These are phyloP conservation scores for Thelephora aurantiotincta DNA, from an alignment of 768 basidiomycete species.

Conservation along the genomic window DNA sequence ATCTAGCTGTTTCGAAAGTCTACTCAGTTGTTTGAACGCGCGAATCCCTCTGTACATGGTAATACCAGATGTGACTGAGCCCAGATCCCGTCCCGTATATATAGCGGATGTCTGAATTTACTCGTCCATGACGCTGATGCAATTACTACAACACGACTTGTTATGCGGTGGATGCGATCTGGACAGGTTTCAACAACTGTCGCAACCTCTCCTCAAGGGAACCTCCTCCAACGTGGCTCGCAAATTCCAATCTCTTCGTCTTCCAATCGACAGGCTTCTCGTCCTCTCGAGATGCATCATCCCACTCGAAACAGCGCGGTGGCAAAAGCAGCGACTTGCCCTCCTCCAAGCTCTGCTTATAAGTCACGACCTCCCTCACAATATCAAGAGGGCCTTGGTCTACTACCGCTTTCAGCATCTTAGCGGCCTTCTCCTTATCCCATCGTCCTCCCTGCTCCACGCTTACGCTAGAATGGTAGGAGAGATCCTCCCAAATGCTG, in stretches of 20 bases:
- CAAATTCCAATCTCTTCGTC: conserved; percentile 11
- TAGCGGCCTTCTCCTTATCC: conserved; percentile 22
- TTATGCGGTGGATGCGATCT: too few relatives aligned
- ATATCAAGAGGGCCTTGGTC: conserved; percentile 31
- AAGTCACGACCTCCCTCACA: conserved; percentile 40
- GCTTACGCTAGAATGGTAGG: neutral
- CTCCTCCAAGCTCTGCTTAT: conserved; percentile 29
- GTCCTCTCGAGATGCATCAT: conserved; percentile 5
- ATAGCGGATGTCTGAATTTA: too few relatives aligned
- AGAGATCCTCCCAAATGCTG: conserved; percentile 58
- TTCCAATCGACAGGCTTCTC: too few relatives aligned
- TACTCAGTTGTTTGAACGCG: too few relatives aligned
- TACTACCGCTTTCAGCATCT: conserved; percentile 37
- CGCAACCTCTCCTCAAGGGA: conserved; percentile 10
- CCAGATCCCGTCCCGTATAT: too few relatives aligned
- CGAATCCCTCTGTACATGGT: too few relatives aligned
- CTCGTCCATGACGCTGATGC: too few relatives aligned
- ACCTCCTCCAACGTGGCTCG: conserved; percentile 9
- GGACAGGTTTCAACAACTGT: conserved; percentile 7
- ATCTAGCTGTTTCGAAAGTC: too few relatives aligned
- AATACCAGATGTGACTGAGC: too few relatives aligned
- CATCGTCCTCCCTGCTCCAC: conserved; percentile 6
- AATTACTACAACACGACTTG: too few relatives aligned
- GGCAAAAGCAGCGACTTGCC: conserved; percentile 24
- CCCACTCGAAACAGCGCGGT: conserved; percentile 35